These are phyloP conservation scores for Pseudogymnoascus sp. DNA, from an alignment of 2,329 filamentous ascomycete genomes.

Conservation along the genomic window DNA sequence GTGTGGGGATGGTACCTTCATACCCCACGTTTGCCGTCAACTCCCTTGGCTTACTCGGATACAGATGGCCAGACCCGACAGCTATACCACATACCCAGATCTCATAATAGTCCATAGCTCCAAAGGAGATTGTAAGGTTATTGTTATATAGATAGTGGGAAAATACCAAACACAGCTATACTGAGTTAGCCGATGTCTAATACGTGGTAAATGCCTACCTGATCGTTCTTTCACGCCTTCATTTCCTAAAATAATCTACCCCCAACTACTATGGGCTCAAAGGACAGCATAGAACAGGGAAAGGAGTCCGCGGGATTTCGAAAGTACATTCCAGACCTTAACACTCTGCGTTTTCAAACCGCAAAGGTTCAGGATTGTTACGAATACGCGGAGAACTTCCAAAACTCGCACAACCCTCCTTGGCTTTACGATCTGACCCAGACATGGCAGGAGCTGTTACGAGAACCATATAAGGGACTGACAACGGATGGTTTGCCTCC, in stretches of 20 bases:
- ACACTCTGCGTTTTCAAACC: conserved; percentile 52
- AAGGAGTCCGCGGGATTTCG: conserved; percentile 39
- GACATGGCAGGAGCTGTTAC: conserved; percentile 63
- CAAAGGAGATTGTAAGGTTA: neutral
- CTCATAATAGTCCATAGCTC: neutral
- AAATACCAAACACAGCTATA: neutral
- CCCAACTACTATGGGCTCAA: neutral
- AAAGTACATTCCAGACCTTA: conserved; percentile 56
- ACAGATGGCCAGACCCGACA: neutral
- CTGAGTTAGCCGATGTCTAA: neutral
- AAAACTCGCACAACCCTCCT: conserved; percentile 52
- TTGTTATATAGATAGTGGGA: neutral
- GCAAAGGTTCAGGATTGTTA: conserved; percentile 58
- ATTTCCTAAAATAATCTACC: neutral
- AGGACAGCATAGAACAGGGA: neutral
- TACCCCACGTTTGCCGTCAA: neutral
- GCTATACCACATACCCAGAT: neutral
- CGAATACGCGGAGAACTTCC: conserved; percentile 56
- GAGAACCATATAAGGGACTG: conserved; percentile 28
- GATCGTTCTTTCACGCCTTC: neutral
- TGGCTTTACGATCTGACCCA: conserved; percentile 61
- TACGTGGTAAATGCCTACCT: neutral
- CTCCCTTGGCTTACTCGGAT: neutral
- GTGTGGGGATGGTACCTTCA: neutral
- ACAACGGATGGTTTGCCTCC: conserved; percentile 25